Conservation (phyloP, 2,329 filamentous ascomycete genomes). For the Apiospora marii region DNA sequence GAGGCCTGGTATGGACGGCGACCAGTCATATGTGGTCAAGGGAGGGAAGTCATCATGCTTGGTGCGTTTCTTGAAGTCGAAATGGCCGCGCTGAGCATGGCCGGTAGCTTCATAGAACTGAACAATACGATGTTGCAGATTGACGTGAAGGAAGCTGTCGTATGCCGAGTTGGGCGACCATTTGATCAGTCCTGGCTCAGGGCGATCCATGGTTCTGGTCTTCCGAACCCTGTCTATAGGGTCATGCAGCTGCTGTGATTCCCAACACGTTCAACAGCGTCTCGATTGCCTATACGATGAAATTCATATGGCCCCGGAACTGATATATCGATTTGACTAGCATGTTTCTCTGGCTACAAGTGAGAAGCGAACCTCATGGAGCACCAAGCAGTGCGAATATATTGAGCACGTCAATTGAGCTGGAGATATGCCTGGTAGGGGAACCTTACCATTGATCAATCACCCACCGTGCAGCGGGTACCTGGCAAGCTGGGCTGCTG, state of each 20-base stretch:
- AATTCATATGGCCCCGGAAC: slow-evolving; percentile 5
- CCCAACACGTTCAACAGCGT: slow-evolving; percentile 21
- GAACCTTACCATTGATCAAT: background rate
- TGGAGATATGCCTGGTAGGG: background rate
- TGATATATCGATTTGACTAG: background rate
- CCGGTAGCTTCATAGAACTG: slow-evolving; percentile 70
- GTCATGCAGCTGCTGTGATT: slow-evolving; percentile 6
- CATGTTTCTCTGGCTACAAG: background rate
- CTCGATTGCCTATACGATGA: slow-evolving; percentile 11
- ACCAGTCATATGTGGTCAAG: slow-evolving; percentile 73
- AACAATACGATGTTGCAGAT: slow-evolving; percentile 68
- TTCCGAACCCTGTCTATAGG: slow-evolving; percentile 36
- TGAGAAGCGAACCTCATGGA: background rate
- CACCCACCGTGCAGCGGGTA: background rate
- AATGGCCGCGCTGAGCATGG: slow-evolving; percentile 61
- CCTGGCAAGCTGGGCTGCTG: background rate
- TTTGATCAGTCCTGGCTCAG: slow-evolving; percentile 69
- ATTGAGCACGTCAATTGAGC: background rate
- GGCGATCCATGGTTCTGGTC: slow-evolving; percentile 57
- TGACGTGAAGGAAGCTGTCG: slow-evolving; percentile 71
- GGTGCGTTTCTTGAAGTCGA: slow-evolving; percentile 64
- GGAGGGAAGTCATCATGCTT: slow-evolving; percentile 70
- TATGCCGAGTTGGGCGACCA: slow-evolving; percentile 68
- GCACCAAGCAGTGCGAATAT: background rate
- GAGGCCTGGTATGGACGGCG: slow-evolving; percentile 66